Base-by-base conservation (phyloP, 1,284 basidiomycete genomes). In the Ceratobasidium sp. region DNA sequence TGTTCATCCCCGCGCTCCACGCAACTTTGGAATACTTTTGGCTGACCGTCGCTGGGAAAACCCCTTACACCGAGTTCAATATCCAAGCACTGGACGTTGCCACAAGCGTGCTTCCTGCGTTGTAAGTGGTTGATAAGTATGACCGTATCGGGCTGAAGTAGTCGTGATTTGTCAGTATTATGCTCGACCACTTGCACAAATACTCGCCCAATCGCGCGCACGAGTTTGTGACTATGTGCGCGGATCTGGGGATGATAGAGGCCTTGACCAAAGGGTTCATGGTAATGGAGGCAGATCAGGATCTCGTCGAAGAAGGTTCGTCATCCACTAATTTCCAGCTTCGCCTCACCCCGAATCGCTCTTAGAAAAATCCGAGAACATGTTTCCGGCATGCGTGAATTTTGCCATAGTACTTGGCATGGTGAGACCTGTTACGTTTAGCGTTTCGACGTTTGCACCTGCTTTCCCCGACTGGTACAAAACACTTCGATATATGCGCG, bases 391-490 rank as follows among this genome's bases (percentile, higher is more conserved):
- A 26, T 23, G 17, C 23, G 2, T 2, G 3, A 57, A 17, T 23
- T 57, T 33, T 4, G 33, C 2, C 33, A 33, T 33, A 33, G 33
- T 33, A 4, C 33, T 33, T 33, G 33, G 33, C 33, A 33, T 33
- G n/a, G 26, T 23, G 20, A 33, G 33, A 33, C 33, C 33, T 33
- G 33, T 33, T 33, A 33, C 33, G 33, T 33, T 33, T 33, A 33
- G 33, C 33, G 2, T 33, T 1, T 33, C 33, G 33, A 33, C 1
- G 33, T 33, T 33, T 33, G 7, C 44, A 50, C 52, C 28, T 33
- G 13, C 44, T 23, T 68, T 68, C 38, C 10, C 33, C 9, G 66
- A 68, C 7, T 68, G 66, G 66, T 68, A 50, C 66, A 68, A 68
- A 23, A 44, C 48, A 17, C 66, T 68, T 5, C n/a, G 7, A 6